phyloP scores from a whole-genome alignment of 2,329 filamentous ascomycete species.

The Cylindrodendrum hubeiense region DNA sequence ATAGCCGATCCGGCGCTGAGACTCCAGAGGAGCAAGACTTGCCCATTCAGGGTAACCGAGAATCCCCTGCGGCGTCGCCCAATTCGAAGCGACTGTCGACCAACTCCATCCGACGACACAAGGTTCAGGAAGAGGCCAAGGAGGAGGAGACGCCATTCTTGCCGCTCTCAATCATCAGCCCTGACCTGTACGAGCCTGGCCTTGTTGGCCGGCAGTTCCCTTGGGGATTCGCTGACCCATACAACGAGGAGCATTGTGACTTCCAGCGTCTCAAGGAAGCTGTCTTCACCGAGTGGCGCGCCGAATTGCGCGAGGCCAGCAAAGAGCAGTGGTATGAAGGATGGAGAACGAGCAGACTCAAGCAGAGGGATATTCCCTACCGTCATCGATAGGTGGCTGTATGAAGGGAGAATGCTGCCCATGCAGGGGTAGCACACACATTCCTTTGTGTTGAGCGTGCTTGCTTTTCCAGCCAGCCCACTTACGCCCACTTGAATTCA shows the following conservation, averaged over 20 bases:
- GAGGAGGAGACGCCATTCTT: slow-evolving; percentile 75
- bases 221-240: slow-evolving; percentile 97
- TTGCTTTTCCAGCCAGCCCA: slow-evolving; percentile 22
- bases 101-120: slow-evolving; percentile 59
- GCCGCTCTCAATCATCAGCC: slow-evolving; percentile 93
- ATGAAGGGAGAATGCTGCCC: slow-evolving; percentile 9
- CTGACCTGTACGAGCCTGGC: slow-evolving; percentile 87
- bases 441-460: slow-evolving; percentile 9
- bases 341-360: slow-evolving; percentile 84
- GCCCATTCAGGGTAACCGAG: slow-evolving; percentile 51
- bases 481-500: slow-evolving; percentile 21
- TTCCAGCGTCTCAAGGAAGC: slow-evolving; percentile 91
- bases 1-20: slow-evolving; percentile 38
- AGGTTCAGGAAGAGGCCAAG: slow-evolving; percentile 59
- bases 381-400: slow-evolving; percentile 48
- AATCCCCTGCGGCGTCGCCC: slow-evolving; percentile 50
- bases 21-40: slow-evolving; percentile 52
- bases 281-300: slow-evolving; percentile 94
- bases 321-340: slow-evolving; percentile 95
- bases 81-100: slow-evolving; percentile 61
- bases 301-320: slow-evolving; percentile 89
- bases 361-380: slow-evolving; percentile 61
- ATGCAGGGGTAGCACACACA: slow-evolving; percentile 19
- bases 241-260: slow-evolving; percentile 92
- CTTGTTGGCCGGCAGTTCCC: slow-evolving; percentile 89